These are phyloP conservation scores for Fusarium guadeloupense DNA, from an alignment of 2,329 filamentous ascomycete species.

Conservation along the genomic window DNA sequence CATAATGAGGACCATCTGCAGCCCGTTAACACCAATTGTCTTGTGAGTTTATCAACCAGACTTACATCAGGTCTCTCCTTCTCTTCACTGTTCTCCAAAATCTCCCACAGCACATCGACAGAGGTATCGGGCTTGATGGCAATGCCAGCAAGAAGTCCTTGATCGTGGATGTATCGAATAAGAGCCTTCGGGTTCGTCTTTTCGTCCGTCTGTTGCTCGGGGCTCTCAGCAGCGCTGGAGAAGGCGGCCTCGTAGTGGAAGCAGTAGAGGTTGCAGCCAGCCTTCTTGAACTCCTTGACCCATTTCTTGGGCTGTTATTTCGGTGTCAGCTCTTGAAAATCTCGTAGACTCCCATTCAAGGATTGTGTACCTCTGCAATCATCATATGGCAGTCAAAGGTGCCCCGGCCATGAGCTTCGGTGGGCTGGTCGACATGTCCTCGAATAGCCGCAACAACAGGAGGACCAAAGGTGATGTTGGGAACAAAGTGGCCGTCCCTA, in stretches of 20 bases:
- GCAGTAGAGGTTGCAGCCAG: conserved; percentile 98
- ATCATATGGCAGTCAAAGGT: conserved; percentile 99
- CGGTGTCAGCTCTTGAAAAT: conserved; percentile 15
- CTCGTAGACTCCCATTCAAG: background rate
- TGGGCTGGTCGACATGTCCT: conserved; percentile 80
- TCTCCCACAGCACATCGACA: conserved; percentile 91
- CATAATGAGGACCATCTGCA: conserved; percentile 97
- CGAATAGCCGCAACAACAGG: conserved; percentile 96
- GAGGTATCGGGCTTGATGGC: conserved; percentile 93
- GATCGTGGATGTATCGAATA: conserved; percentile 88
- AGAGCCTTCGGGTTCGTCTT: conserved; percentile 86
- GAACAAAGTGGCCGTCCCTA: conserved; percentile 98
- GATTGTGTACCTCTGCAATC: conserved; percentile 83
- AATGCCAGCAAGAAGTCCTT: conserved; percentile 89
- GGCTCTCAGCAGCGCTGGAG: conserved; percentile 84
- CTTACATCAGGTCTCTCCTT: conserved; percentile 89
- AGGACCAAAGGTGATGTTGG: conserved; percentile 96
- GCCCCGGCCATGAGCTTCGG: conserved; percentile 75
- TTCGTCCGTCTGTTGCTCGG: conserved; percentile 71
- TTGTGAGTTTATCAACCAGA: conserved; percentile 30
- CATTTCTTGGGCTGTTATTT: conserved; percentile 86
- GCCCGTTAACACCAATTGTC: conserved; percentile 16
- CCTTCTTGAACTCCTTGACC: conserved; percentile 93
- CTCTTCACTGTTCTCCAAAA: conserved; percentile 76
- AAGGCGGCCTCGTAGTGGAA: conserved; percentile 99